These are phyloP conservation scores for Ophiostoma sp. DNA, from an alignment of 2,329 filamentous ascomycete genomes.

Conservation along the genomic window DNA sequence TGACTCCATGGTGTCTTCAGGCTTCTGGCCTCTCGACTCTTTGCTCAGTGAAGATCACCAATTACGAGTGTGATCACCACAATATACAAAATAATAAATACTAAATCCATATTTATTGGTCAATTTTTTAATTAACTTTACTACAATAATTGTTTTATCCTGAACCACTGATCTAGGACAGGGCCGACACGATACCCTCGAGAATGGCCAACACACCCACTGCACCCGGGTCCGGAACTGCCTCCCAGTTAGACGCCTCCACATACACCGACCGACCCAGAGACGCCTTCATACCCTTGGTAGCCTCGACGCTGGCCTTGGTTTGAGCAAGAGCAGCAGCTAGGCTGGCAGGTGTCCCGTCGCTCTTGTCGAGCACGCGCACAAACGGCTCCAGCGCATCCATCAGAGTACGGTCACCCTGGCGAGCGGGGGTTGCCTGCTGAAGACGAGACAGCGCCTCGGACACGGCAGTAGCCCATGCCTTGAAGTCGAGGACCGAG, in stretches of 20 bases:
- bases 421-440: constrained; percentile 78
- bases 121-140: not conserved
- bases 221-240: constrained; percentile 63
- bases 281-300: constrained; percentile 89
- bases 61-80: not conserved
- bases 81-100: not conserved
- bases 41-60: constrained; percentile 15
- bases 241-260: constrained; percentile 69
- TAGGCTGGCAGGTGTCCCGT: constrained; percentile 54
- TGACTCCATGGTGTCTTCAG: constrained; percentile 24
- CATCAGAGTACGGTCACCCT: constrained; percentile 84
- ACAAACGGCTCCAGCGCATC: constrained; percentile 89
- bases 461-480: constrained; percentile 35
- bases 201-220: constrained; percentile 45
- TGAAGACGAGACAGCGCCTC: constrained; percentile 62
- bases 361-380: constrained; percentile 58
- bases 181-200: not conserved
- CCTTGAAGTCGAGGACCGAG: not conserved
- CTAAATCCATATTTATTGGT: too few species aligned
- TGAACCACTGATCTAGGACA: not conserved
- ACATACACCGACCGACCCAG: constrained; percentile 82
- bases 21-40: constrained; percentile 23
- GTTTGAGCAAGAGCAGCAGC: constrained; percentile 73
- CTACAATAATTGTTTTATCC: not conserved
- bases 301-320: constrained; percentile 72